Base-by-base conservation (phyloP, 1,284 basidiomycete genomes). In the Athelia psychrophila region DNA sequence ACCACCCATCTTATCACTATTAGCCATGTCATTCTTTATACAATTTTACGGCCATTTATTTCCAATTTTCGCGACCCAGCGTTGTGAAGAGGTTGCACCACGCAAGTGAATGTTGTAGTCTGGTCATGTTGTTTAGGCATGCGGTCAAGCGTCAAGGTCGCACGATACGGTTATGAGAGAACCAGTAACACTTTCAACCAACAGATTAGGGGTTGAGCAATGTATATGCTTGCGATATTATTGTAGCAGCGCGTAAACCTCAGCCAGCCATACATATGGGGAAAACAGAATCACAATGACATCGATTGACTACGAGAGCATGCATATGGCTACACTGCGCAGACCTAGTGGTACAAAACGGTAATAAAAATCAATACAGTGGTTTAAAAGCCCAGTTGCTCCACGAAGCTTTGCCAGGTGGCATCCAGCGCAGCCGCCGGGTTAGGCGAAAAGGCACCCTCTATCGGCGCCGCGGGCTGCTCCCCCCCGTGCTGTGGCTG, bases 401-500 rank as follows among this genome's bases (percentile, higher is more conserved):
- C 81, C 42, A 84, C 79, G 51, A 87, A 84, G 54, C 73, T 78
- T 61, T 82, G 78, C 84, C 84, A 87, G 0, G 80, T 77, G 23
- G 81, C 68, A 59, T 87, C 83, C 52, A 85, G 58, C 47, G 75
- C n/a, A 35, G 33, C 67, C 1, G 73, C 62, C 15, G 66, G 58
- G 2, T 62, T 62, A 3, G 59, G 53, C 32, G 54, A 47, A 44
- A 60, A 6, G 6, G 13, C 13, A 53, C 47, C 36, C 49, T 25
- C 44, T 42, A 18, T 23, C 38, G 38, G 38, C 36, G 50, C 40
- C 30, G 25, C 25, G 18, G 51, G 12, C 24, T 54, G 48, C 20
- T 51, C 44, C 4, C 38, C 45, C 23, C 47, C 45, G 12, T 25
- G 13, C 40, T 9, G 24, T 9, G 35, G 25, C 36, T 15, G 53